Evolutionary conservation across 768 basidiomycete species (phyloP), one percentile per base, ranked within the genome.

Genomic region (Suillus cothurnatus): DNA sequence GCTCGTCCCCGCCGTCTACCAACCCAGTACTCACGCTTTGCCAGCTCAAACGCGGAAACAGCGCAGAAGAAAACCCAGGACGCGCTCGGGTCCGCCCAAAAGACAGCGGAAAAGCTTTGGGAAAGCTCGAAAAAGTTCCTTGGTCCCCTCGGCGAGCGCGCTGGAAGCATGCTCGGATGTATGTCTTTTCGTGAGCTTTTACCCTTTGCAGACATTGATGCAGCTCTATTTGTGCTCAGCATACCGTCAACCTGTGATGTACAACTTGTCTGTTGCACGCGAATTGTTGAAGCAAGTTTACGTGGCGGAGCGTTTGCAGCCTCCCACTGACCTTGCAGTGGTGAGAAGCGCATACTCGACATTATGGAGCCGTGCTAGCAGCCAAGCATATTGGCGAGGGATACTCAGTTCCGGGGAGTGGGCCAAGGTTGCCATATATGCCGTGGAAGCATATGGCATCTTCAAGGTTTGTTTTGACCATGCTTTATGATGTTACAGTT

Each of bases 401-500:
- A 74, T 88, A 17, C 71, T 85, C 17, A 75, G 80, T 70, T 87
- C 80, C 57, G 93, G 93, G 8, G 88, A 93, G 70, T 85, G 88
- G 77, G 83, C 82, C 7, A 83, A 84, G 70, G 81, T 94, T 31
- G 87, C 87, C 12, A 75, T 94, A 21, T 93, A 94, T 73, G 93
- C 86, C 11, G 72, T 94, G 28, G 93, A 97, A 79, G 94, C 93
- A 38, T 97, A 95, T 74, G 89, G 90, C 19, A 90, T 97, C 71
- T 97, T 92, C 84, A 92, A 92, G 82, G 92, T 90, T 67, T 39
- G 86, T 32, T 32, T 17, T 38, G 19, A 14, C 23, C 17, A 21
- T 62, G 34, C 55, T 28, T 31, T 45, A 45, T 19, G 50, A 52
- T 61, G 41, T 32, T 50, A 21, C 49, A 15, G 15, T 55, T 39